Base-by-base conservation (phyloP, 768 basidiomycete species). In the Strobilomyces echinocephalus region DNA sequence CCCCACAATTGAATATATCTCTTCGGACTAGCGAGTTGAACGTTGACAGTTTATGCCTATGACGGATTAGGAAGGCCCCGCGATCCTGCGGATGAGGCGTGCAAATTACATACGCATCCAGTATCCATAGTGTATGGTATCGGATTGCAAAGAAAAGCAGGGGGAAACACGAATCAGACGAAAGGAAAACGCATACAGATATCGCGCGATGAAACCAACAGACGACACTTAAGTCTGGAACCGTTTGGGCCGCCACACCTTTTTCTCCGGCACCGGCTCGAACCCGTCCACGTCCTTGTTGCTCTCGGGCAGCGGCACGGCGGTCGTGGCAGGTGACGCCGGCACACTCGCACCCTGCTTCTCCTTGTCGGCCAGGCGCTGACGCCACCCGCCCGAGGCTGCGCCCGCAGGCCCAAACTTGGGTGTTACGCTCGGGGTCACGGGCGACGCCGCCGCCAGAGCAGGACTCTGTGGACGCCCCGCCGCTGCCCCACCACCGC, bases 221-320 rank as follows among this genome's bases (percentile, higher is more conserved):
- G 5, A 15, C 38, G 21, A 26, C 30, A 6, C 9, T 30, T 20
- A 47, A 18, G 48, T 53, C 41, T 56, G 68, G 7, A 65, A 1
- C 24, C 56, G 64, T 44, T 12, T 58, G 1, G 66, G 8, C 38
- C 52, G 49, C 68, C 68, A 70, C 35, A 61, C 59, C n/a, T 47
- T 56, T 52, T 61, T 68, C 33, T 59, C 57, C 2, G 69, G 6
- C 7, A 85, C 83, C 24, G 81, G 76, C 69, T 84, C 82, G 77
- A 89, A 89, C 4, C 88, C 87, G 61, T 90, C 88, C 4, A 81
- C 75, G 39, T 87, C 84, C 61, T 74, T 79, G 59, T 72, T 72
- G 6, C 65, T 46, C 47, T 79, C 78, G 49, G 79, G 75, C 3
- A 60, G 42, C 5, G 78, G 73, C 5, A 58, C 55, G 5, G 51